Base-by-base conservation (phyloP, 768 basidiomycete genomes). In the Boletus tylopilopsis region DNA sequence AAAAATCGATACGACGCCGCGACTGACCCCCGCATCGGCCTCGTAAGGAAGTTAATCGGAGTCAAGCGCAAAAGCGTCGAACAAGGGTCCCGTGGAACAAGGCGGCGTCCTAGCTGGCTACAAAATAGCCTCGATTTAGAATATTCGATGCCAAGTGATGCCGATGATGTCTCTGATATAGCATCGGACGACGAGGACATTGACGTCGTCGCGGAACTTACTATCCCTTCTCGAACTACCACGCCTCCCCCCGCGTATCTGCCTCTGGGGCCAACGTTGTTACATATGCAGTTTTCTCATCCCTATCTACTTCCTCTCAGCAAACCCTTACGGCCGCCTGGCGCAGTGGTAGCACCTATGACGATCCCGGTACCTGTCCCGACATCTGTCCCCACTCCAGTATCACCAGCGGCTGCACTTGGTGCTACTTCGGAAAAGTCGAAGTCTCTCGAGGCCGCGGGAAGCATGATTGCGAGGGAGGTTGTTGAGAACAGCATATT, bases 341-440 rank as follows among this genome's bases (percentile, higher is more conserved):
- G 75, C 2, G 72, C 78, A 10, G 73, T 74, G 22, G 72, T 77
- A 3, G 73, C 73, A 12, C 73, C 76, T 9, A 73, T 75, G 39
- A 70, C 71, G 54, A 70, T 74, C 4, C 68, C 73, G 0, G 61
- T 71, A 15, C 65, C 72, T 13, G 61, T 74, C 5, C 69, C 69
- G 4, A 71, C 73, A 3, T 77, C 78, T n/a, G 89, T 85, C 0
- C 89, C 88, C 1, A 93, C 90, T 0, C 90, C 90, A 1, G 87
- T 92, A 3, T 92, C 90, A 0, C 90, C 90, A 18, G 88, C 87
- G 5, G 85, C 86, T 1, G 73, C 74, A 1, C 68, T 87, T 27
- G 84, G 84, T 5, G 76, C 79, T 1, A 71, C 80, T 1, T 78
- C 79, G 4, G 87, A 87, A 61, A 81, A 81, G 53, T 77, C 79